Evolutionary conservation across 495 filamentous ascomycete genomes (phyloP).

Genomic region (Xylaria acuta): DNA sequence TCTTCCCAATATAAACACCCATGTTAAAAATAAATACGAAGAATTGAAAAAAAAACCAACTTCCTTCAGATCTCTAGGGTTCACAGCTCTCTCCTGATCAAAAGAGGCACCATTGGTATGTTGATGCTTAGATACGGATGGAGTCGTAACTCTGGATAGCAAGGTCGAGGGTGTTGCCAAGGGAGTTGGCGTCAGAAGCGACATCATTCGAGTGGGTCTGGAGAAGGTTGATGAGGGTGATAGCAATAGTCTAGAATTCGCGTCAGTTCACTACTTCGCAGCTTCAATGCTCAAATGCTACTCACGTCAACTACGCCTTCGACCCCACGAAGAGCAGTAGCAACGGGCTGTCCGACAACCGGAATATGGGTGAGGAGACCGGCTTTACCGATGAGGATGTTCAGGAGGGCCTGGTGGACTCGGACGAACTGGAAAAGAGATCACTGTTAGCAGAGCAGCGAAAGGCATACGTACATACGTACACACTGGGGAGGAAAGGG

Average conservation of each 20-base stretch:
- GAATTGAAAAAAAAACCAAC: background rate
- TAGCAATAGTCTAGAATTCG: slow-evolving; percentile 22
- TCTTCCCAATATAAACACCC: background rate
- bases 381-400: slow-evolving; percentile 43
- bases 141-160: slow-evolving; percentile 25
- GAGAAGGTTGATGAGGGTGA: slow-evolving; percentile 23
- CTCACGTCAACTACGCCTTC: slow-evolving; percentile 38
- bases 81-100: background rate
- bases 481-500: background rate
- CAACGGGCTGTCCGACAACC: slow-evolving; percentile 31
- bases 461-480: background rate
- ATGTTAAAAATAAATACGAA: slow-evolving; percentile 5
- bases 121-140: slow-evolving; percentile 2
- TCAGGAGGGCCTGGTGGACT: slow-evolving; percentile 40
- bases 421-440: slow-evolving; percentile 33
- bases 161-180: slow-evolving; percentile 23
- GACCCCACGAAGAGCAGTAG: slow-evolving; percentile 28
- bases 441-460: background rate
- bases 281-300: background rate
- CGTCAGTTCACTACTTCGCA: background rate
- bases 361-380: slow-evolving; percentile 30
- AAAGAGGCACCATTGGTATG: background rate
- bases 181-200: slow-evolving; percentile 19
- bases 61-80: background rate
- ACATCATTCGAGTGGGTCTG: slow-evolving; percentile 17